A percentile compares a stretch with the other conserved stretches of the same genome.
These are phyloP conservation scores for Lodderomyces beijingensis DNA, from an alignment of 1,139 yeast species.

Conservation along the genomic window DNA sequence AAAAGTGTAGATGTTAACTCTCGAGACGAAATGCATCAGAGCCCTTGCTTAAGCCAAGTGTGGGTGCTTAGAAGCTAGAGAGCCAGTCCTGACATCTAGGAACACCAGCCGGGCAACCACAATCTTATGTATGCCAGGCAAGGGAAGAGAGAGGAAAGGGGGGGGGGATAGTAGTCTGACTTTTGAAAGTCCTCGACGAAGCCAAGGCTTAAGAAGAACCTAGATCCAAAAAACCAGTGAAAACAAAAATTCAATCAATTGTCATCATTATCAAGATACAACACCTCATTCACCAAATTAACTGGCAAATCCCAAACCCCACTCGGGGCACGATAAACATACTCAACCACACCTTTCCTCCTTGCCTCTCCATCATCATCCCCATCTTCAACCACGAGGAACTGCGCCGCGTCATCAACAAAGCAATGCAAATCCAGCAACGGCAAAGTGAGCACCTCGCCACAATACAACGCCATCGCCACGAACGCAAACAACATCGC, in stretches of 20 bases:
- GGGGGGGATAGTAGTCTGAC: no score
- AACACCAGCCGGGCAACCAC: no score
- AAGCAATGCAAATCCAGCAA: conserved; percentile 59
- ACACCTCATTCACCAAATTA: conserved; percentile 62
- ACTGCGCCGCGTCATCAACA: conserved; percentile 62
- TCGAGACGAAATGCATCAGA: no score
- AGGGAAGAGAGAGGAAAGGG: no score
- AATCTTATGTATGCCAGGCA: no score
- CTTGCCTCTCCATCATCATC: conserved; percentile 13
- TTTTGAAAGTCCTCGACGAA: no score
- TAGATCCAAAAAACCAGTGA: no score
- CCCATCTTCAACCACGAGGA: conserved; percentile 26
- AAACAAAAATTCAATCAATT: neutral
- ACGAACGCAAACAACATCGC: conserved; percentile 68
- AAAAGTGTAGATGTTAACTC: no score
- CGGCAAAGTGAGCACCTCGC: conserved; percentile 62
- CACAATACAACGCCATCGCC: conserved; percentile 65
- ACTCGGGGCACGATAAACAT: conserved; percentile 56
- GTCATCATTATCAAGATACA: conserved; percentile 33
- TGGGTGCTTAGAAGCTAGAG: no score
- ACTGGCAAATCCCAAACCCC: conserved; percentile 86
- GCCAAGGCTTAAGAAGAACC: no score
- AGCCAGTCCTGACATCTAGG: no score
- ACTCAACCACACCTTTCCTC: conserved; percentile 16
- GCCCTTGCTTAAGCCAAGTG: no score